Base-by-base conservation (phyloP, 768 basidiomycete species). In the Paxillus rubicundulus region DNA sequence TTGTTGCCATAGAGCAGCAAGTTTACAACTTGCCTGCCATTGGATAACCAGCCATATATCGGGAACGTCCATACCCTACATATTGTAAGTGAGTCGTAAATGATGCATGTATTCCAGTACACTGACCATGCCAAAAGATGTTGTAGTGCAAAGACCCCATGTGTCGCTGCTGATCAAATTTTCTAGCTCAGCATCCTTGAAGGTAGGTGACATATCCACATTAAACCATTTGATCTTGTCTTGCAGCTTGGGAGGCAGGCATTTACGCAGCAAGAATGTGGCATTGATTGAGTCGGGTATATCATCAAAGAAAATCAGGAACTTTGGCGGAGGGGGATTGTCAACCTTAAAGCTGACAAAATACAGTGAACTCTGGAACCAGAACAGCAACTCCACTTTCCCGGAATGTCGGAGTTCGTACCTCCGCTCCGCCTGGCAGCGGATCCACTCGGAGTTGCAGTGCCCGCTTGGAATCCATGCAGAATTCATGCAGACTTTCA, bases 21-120 rank as follows among this genome's bases (percentile, higher is more conserved):
- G 30, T 24, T 51, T 47, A 49, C 63, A 65, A 6, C 60, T 62
- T 0, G 54, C 66, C 18, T 50, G 48, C 58, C 59, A 75, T 47
- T 74, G 74, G 10, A 76, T 63, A 17, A 75, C 65, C 18, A 74
- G 45, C 9, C 54, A 24, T 4, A 76, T 68, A 48, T 68, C 64
- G 2, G 68, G 53, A 2, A 75, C 13, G 40, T 76, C 69, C 36
- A 76, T 58, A 5, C 73, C 72, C 74, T 74, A 45, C 40, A 45
- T n/a, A n/a, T n/a, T 32, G 30, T 32, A 32, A 32, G 30, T 32
- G 30, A 32, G 30, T 12, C 9, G 10, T 24, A 4, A 24, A 32
- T 7, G 2, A 32, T 32, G 30, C 7, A 32, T 7, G 9, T 4
- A 32, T 32, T 28, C 18, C 27, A 20, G 37, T 14, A 5, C 64